A percentile compares a stretch with the other conserved stretches of the same genome.
These are phyloP conservation scores for Myriosclerotinia duriaeana DNA, from an alignment of 2,329 filamentous ascomycete species.

Conservation along the genomic window DNA sequence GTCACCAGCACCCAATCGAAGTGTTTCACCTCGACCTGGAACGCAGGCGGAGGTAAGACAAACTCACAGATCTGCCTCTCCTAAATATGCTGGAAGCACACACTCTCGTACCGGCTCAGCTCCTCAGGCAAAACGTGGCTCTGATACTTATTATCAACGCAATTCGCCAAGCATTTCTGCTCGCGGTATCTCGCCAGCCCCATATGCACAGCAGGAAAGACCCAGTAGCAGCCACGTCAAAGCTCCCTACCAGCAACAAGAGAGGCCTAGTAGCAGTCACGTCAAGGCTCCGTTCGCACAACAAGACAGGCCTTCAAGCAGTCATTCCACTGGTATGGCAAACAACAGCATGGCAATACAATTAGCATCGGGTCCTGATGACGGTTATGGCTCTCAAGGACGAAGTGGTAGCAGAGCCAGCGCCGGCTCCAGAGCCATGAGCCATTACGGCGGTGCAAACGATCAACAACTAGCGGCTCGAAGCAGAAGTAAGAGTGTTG, in stretches of 20 bases:
- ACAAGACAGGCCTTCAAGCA: conserved; percentile 23
- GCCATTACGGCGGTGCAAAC: conserved; percentile 50
- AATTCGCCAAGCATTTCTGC: conserved; percentile 47
- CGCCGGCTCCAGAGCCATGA: conserved; percentile 51
- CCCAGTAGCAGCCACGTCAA: conserved; percentile 48
- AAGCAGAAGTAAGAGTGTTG: conserved; percentile 78
- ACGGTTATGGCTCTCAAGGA: conserved; percentile 58
- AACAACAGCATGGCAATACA: conserved; percentile 62
- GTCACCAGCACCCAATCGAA: conserved; percentile 68
- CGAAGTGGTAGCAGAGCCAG: conserved; percentile 51
- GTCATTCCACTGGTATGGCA: conserved; percentile 15
- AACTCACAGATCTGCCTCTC: conserved; percentile 54
- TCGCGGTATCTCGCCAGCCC: conserved; percentile 49
- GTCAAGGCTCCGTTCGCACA: conserved; percentile 36
- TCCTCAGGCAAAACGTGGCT: conserved; percentile 47
- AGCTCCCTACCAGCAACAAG: conserved; percentile 42
- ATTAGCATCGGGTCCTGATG: conserved; percentile 55
- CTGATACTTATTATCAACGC: conserved; percentile 53
- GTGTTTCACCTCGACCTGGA: conserved; percentile 61
- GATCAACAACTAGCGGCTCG: conserved; percentile 43
- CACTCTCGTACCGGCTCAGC: conserved; percentile 40
- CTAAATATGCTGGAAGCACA: conserved; percentile 55
- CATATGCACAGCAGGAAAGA: conserved; percentile 45
- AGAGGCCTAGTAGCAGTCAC: conserved; percentile 51
- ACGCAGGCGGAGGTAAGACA: conserved; percentile 51